Evolutionary conservation across 176 grass and related monocot species (phyloP).

Genomic region (Paspalum vaginatum): DNA sequence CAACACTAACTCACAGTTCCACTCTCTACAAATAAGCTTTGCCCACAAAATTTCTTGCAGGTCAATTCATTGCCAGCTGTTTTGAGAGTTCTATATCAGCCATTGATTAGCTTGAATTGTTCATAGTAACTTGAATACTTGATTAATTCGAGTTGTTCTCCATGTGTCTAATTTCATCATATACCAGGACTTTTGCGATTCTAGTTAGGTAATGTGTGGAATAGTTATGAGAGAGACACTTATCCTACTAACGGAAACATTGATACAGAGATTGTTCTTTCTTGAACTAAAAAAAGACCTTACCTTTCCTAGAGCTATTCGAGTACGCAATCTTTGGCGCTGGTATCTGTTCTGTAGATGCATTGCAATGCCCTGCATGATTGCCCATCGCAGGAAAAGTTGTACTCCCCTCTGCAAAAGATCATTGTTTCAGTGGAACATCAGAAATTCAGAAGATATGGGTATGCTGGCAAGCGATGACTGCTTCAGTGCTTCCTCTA

Average conservation of each 20-base stretch:
- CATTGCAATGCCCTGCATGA: slow-evolving; percentile 99
- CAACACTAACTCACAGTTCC: not conserved
- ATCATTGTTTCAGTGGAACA: slow-evolving; percentile 17
- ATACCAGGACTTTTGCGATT: slow-evolving; percentile 6
- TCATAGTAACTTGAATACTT: not conserved
- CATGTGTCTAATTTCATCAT: not conserved
- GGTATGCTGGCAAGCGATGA: not conserved
- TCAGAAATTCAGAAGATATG: slow-evolving; percentile 9
- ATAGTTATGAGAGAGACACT: not conserved
- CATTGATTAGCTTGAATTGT: not conserved
- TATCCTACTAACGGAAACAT: not conserved
- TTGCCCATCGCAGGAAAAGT: slow-evolving; percentile 92
- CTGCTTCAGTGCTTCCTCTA: not conserved
- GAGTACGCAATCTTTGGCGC: slow-evolving; percentile 94
- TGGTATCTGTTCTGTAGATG: slow-evolving; percentile 99
- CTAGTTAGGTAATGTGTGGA: not conserved
- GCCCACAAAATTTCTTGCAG: not conserved
- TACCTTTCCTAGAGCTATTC: slow-evolving; percentile 99
- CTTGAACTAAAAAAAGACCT: slow-evolving; percentile 16
- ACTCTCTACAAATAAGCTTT: not conserved
- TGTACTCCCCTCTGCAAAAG: slow-evolving; percentile 79
- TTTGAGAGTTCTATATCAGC: not conserved
- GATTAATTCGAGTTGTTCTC: not conserved
- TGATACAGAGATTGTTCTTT: not conserved
- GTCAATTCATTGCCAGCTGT: not conserved